Base-by-base conservation (phyloP, 2,329 filamentous ascomycete species). In the Aspergillus proliferans region DNA sequence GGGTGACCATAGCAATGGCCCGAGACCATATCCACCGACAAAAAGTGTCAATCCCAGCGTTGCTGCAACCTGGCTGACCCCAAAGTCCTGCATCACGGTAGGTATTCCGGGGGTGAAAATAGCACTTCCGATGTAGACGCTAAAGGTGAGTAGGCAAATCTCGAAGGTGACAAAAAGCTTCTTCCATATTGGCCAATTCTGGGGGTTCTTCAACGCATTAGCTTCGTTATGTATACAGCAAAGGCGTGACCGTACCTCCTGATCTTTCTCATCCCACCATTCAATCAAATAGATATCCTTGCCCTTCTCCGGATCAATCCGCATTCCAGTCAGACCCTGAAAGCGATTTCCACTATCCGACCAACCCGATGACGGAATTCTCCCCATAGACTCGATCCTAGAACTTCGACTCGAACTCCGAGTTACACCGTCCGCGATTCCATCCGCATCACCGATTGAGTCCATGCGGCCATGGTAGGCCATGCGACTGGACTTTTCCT, bases 261-360 rank as follows among this genome's bases (percentile, higher is more conserved):
- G 64, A 55, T 80, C 78, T 48, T 76, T 58, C 2, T 43, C 41
- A 0, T 71, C 66, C 1, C 72, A 77, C 78, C 78, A 82, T 33
- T 71, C 67, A 6, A 82, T 70, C 5, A 82, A 61, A 47, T 75
- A 63, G 6, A 71, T 58, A 58, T 81, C 76, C 51, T 63, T 69
- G 1, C 77, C 76, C 53, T 79, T 80, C 54, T 81, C 78, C 1
- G 71, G 66, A 58, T 81, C 76, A 12, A 78, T 61, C 26, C 59
- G 61, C 7, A 71, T 65, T 18, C 72, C 72, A 41, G 68, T 75
- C 3, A 66, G 62, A 24, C 70, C 55, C 45, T 73, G 73, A 47
- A 66, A 53, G 15, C 45, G 22, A 42, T 64, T 57, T 14, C 53
- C 55, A 1, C 58, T 57, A 3, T 61, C 51, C 45, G 41, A 52